Evolutionary conservation across 345 rosid species (phyloP).

Genomic region (Toxicodendron radicans): DNA sequence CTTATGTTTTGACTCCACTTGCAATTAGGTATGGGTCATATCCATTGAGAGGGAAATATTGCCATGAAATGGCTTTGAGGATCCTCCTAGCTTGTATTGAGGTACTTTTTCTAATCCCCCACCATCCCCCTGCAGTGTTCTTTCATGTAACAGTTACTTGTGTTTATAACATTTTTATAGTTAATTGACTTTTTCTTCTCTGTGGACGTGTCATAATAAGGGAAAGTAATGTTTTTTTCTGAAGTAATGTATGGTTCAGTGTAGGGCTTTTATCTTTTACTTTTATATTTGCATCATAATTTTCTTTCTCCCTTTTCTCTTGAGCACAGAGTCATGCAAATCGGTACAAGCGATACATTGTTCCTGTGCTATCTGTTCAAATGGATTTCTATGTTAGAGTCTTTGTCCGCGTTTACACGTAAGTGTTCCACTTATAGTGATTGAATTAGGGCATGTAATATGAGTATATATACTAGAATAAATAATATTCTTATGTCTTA

Average conservation of each 20-base stretch:
- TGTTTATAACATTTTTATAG: background rate
- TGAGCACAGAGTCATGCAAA: conserved; percentile 92
- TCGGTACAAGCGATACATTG: conserved; percentile 95
- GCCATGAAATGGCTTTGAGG: conserved; percentile 99
- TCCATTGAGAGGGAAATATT: conserved; percentile 92
- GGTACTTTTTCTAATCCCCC: conserved; percentile 38
- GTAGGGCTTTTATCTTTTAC: background rate
- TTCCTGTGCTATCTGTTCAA: conserved; percentile 90
- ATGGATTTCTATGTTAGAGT: conserved; percentile 97
- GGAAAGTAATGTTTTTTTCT: background rate
- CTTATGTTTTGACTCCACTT: conserved; percentile 26
- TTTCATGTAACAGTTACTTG: background rate
- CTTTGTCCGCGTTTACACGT: conserved; percentile 94
- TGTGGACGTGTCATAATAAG: background rate
- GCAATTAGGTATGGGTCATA: conserved; percentile 83
- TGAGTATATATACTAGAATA: background rate
- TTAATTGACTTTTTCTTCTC: background rate
- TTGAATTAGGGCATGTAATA: background rate
- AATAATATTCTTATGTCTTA: conserved; percentile 5
- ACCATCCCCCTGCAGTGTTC: no score
- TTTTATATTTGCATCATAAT: background rate
- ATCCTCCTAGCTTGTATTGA: conserved; percentile 94
- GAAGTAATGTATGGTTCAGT: background rate
- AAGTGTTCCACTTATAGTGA: conserved; percentile 34
- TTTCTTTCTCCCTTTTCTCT: conserved; percentile 12